Percentiles rank a stretch among this genome's conserved stretches.
Evolutionary conservation across 1,139 yeast species (phyloP).

Genomic region (Geotrichum cucujoidarum): DNA sequence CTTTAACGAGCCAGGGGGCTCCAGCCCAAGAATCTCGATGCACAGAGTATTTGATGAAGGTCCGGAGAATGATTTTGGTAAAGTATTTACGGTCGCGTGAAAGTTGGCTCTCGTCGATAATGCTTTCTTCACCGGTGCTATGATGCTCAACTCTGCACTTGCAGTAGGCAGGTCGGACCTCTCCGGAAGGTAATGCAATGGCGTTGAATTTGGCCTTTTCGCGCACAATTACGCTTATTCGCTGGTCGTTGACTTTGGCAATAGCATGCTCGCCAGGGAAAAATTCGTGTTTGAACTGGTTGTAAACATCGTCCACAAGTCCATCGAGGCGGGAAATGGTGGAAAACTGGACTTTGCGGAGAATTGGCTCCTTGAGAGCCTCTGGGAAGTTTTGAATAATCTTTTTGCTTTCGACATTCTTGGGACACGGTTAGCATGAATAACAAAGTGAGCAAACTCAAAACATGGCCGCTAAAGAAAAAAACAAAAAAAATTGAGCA

Average conservation of each 20-base stretch:
- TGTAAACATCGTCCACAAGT: conserved; percentile 72
- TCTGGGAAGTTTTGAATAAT: conserved; percentile 86
- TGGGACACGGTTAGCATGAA: neutral
- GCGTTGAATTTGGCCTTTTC: conserved; percentile 46
- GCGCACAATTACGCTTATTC: conserved; percentile 49
- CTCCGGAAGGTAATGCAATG: conserved; percentile 42
- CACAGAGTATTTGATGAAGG: conserved; percentile 81
- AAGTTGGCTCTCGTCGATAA: conserved; percentile 62
- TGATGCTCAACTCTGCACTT: conserved; percentile 63
- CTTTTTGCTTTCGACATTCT: conserved; percentile 38
- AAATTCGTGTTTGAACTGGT: conserved; percentile 71
- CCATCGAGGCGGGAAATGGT: conserved; percentile 79
- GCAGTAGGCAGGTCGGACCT: conserved; percentile 55
- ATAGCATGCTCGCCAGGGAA: conserved; percentile 87
- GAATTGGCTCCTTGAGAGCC: conserved; percentile 83
- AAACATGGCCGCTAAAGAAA: too few species aligned
- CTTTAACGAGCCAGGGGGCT: conserved; percentile 96
- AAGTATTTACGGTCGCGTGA: conserved; percentile 80
- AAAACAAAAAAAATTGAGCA: neutral
- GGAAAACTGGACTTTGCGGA: conserved; percentile 77
- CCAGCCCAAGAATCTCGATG: conserved; percentile 80
- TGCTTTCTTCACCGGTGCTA: conserved; percentile 53
- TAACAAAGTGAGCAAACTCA: too few species aligned
- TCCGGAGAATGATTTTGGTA: conserved; percentile 84
- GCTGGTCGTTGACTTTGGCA: conserved; percentile 45